Evolutionary conservation across 176 grass and related monocot genomes (phyloP).

Genomic region (Lolium multiflorum): DNA sequence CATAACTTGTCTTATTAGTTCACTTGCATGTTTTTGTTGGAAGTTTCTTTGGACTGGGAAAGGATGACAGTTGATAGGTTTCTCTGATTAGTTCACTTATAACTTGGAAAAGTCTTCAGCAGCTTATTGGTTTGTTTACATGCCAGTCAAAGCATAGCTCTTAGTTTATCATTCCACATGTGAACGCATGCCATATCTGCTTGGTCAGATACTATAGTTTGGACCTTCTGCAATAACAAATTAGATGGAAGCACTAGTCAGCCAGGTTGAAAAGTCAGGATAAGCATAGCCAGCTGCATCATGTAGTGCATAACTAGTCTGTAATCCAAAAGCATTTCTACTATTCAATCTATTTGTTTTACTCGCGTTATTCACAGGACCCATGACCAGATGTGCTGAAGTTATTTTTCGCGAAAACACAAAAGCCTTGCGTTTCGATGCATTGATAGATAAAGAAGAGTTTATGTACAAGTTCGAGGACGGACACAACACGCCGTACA

Average conservation of each 20-base stretch:
- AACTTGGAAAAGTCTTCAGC: background rate
- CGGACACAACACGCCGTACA: no score
- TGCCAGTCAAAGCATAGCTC: background rate
- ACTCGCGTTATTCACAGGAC: background rate
- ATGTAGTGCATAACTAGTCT: background rate
- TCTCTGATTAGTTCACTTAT: background rate
- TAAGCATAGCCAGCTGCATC: background rate
- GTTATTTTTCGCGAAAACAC: no score
- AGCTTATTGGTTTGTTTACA: background rate
- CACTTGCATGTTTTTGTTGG: background rate
- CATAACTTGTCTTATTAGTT: background rate
- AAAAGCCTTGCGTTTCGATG: no score
- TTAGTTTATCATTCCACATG: background rate
- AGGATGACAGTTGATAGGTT: background rate
- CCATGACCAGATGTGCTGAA: background rate
- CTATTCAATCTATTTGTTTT: background rate
- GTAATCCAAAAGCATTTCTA: background rate
- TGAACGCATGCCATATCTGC: no score
- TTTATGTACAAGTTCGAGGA: no score
- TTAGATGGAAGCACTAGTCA: background rate
- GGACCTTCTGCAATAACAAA: background rate
- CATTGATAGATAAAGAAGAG: no score
- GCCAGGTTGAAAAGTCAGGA: slow-evolving; percentile 15
- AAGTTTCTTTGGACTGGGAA: background rate
- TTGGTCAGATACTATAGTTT: background rate